Evolutionary conservation across 106 monocot genomes (phyloP).

Genomic region (Dendrobium catenatum): DNA sequence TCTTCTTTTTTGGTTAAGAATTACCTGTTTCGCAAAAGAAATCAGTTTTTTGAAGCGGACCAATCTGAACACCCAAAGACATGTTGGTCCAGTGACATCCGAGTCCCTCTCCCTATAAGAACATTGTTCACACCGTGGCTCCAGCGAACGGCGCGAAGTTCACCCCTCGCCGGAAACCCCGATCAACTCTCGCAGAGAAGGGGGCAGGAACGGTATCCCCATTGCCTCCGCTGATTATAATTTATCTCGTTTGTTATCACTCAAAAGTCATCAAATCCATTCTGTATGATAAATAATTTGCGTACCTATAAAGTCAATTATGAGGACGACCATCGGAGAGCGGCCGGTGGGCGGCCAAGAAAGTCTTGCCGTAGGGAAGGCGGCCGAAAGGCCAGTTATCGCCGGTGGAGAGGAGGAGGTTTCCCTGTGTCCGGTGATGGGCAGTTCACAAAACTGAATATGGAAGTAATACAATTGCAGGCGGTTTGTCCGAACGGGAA

Average conservation of each 20-base stretch:
- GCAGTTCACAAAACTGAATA: conserved; percentile 61
- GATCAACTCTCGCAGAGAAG: conserved; percentile 26
- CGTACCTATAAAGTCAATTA: conserved; percentile 4
- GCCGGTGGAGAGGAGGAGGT: conserved; percentile 6
- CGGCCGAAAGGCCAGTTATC: background rate
- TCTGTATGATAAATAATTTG: conserved; percentile 7
- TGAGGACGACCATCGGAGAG: conserved; percentile 32
- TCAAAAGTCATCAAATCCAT: background rate
- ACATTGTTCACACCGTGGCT: conserved; percentile 34
- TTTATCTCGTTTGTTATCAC: background rate
- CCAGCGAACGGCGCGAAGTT: conserved; percentile 69
- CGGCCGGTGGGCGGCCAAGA: conserved; percentile 51
- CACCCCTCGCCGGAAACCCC: conserved; percentile 23
- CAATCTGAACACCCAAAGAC: conserved; percentile 32
- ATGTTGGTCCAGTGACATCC: conserved; percentile 1
- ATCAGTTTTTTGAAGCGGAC: conserved; percentile 36
- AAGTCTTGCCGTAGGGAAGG: conserved; percentile 48
- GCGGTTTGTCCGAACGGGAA: background rate
- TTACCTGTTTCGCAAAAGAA: conserved; percentile 11
- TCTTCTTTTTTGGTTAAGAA: too few species aligned
- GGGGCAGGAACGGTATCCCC: conserved; percentile 26
- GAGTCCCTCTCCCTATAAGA: conserved; percentile 25
- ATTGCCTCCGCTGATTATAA: conserved; percentile 23
- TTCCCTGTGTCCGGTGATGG: conserved; percentile 51
- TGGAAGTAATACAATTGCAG: conserved; percentile 20